Conservation (phyloP, 768 basidiomycete genomes). For the Phanerochaete carnosa region DNA sequence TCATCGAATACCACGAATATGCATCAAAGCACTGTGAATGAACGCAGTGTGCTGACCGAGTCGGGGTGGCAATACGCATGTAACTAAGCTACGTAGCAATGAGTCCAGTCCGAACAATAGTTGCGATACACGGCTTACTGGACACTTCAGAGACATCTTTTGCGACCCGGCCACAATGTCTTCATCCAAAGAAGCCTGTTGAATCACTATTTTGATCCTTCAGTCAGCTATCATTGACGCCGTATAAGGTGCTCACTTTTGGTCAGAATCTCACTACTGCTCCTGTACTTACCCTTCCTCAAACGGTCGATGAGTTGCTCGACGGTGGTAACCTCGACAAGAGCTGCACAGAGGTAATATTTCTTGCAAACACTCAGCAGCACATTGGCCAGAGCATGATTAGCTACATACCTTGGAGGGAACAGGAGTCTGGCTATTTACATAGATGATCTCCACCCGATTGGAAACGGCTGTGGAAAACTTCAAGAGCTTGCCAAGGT, state of each 20-base stretch:
- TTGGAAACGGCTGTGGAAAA: constrained; percentile 50
- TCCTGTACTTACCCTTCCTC: constrained; percentile 62
- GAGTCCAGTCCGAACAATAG: background rate
- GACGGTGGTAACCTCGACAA: constrained; percentile 77
- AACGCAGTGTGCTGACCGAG: constrained; percentile 82
- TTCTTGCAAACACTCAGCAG: constrained; percentile 46
- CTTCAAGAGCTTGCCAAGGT: constrained; percentile 44
- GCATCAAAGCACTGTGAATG: constrained; percentile 98
- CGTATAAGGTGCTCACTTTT: constrained; percentile 54
- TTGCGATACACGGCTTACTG: constrained; percentile 52
- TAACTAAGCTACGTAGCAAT: constrained; percentile 63
- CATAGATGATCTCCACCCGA: constrained; percentile 84
- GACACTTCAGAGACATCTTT: constrained; percentile 91
- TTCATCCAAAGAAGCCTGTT: constrained; percentile 59
- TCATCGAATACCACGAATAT: constrained; percentile 88
- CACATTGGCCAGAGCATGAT: constrained; percentile 11
- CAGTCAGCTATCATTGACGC: background rate
- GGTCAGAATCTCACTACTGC: constrained; percentile 58
- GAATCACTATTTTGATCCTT: constrained; percentile 44
- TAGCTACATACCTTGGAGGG: constrained; percentile 56
- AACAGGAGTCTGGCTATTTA: constrained; percentile 80
- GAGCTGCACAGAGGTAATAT: constrained; percentile 81
- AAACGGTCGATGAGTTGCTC: constrained; percentile 67
- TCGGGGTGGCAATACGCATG: constrained; percentile 78
- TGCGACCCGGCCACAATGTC: constrained; percentile 90